Evolutionary conservation across 192 early-diverging fungal species (phyloP), one percentile per base, ranked within the genome.

Genomic region (Cladochytrium replicatum): DNA sequence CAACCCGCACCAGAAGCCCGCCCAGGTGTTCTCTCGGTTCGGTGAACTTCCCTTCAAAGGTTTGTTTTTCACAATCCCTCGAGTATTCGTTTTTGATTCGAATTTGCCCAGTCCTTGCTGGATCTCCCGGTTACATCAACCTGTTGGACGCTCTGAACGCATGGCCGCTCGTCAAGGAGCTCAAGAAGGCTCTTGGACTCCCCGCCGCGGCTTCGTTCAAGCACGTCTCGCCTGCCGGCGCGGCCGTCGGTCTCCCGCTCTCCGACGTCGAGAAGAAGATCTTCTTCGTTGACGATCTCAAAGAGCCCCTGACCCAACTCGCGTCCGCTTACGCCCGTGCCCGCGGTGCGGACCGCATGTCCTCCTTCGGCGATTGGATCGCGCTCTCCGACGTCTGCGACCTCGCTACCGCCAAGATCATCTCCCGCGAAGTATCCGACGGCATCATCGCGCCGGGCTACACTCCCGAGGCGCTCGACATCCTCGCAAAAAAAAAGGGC

Each of bases 121-220:
- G 95, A 6, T 86, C 88, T 29, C 95, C 93, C 17, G 95, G 95
- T 4, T 99, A 99, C 69, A 97, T 99, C 63, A 97, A 99, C 72
- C 74, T 97, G 29, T 77, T 99, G 46, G 95, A 99, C 66, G 93
- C 95, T 9, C 72, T 99, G 11, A 97, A 97, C 71, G 72, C 89
- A 17, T 99, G 91, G 90, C 92, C 88, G 25, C 74, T 99, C 46
- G 95, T 99, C 56, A 97, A 97, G 78, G 95, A 98, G 60, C 82
- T 98, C 28, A 77, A 81, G 49, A 55, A 71, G 38, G 89, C 93
- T 19, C 74, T 88, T 5, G 78, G 80, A n/a, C 61, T 93, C 44
- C 84, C 95, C 29, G 95, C 95, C 27, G 93, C 93, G 40, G 93
- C 93, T 41, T 96, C 91, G 31, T 99, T 99, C 82, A 97, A 99